Evolutionary conservation across 495 filamentous ascomycete genomes (phyloP), one percentile per base, ranked within the genome.

Genomic region (Podospora pseudocomata): DNA sequence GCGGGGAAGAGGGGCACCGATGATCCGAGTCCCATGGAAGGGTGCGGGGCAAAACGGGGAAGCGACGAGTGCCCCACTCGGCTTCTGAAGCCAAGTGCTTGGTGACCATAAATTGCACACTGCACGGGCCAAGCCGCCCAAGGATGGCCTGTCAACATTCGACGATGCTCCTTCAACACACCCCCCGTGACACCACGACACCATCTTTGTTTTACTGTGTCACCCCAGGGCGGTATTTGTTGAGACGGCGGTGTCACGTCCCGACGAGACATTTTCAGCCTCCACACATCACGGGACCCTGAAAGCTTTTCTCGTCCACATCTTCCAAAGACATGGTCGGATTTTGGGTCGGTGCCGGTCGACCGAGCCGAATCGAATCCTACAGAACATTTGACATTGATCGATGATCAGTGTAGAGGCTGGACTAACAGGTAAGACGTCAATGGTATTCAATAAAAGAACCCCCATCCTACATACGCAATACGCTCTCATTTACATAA

Each of bases 71-170:
- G 39, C 39, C 39, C 39, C 39, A 16, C 39, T 49, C 15, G 39
- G 39, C 39, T 49, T 11, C 15, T 49, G 39, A 23, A 23, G 55
- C 55, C 55, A 58, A 58, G 55, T 58, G 55, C 55, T 58, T 58
- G 55, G 55, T n/a, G 18, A n/a, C 55, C n/a, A 58, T 19, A 11
- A 58, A 58, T 19, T 20, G 55, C 55, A 58, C 55, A 26, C 55
- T 20, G 55, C 55, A 58, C 55, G 55, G 55, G 55, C 55, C 55
- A 19, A 58, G 55, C 55, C 55, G 55, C n/a, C n/a, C 55, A 19
- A 58, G 55, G 55, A 20, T 58, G 55, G 55, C 55, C n/a, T 58
- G 55, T 58, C 55, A 58, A 26, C 39, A 49, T 49, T 49, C 39
- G 39, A 49, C 39, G 39, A 18, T 3, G 9, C 39, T 49, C 39